Conservation (phyloP, 2,329 filamentous ascomycete species). For the Monosporascus sp. region DNA sequence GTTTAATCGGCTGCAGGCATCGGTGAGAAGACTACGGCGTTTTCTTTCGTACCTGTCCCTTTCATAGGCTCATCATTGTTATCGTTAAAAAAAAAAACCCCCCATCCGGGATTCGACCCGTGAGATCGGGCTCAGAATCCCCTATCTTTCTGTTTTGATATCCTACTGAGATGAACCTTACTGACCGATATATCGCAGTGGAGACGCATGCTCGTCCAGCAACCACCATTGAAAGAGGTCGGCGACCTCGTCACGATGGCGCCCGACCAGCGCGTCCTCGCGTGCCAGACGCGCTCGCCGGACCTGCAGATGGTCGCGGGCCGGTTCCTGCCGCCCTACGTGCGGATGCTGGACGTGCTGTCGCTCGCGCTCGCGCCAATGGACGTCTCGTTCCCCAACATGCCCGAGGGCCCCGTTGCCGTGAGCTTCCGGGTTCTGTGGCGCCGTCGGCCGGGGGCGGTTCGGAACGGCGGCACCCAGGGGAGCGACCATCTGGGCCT, state of each 20-base stretch:
- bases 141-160: neutral
- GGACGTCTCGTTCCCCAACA: neutral
- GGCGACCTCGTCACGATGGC: neutral
- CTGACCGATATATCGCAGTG: neutral
- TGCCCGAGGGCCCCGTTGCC: neutral
- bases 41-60: too few relatives aligned
- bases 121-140: too few relatives aligned
- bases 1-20: neutral
- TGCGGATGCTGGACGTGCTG: neutral
- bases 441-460: neutral
- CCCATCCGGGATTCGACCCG: too few relatives aligned
- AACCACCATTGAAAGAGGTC: conserved; percentile 1
- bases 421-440: neutral
- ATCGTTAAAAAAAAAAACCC: too few relatives aligned
- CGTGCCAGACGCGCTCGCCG: neutral
- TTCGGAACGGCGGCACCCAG: neutral
- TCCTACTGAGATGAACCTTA: neutral
- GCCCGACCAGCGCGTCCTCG: neutral
- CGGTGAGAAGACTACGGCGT: neutral
- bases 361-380: neutral
- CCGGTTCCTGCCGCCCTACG: neutral
- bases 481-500: neutral
- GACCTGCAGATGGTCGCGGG: neutral
- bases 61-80: too few relatives aligned
- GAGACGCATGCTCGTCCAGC: conserved; percentile 5